Evolutionary conservation across 1,284 basidiomycete genomes (phyloP), one percentile per base, ranked within the genome.

Genomic region (Coniferiporia weirii): DNA sequence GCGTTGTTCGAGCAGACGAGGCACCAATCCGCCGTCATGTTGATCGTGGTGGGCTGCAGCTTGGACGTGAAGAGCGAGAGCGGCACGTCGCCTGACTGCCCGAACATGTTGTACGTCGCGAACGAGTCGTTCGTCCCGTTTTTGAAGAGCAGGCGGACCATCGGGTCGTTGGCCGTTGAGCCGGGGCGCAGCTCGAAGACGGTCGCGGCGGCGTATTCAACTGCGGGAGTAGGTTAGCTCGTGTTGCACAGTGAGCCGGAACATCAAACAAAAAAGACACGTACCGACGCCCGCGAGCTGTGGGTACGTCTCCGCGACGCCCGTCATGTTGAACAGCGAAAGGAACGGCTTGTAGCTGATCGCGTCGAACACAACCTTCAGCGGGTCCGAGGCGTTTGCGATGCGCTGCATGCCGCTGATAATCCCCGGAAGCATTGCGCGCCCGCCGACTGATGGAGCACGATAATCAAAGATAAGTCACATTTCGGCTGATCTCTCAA

Each of bases 131-230:
- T 66, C 0, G 81, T 76, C 5, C 75, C 79, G 64, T 82, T 82
- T 65, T 90, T 76, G 75, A 90, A 85, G 63, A 76, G 75, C 69
- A 88, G 80, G 4, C 78, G 79, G 52, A 77, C 73, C 67, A 84
- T 74, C 76, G 68, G 59, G 53, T 65, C 67, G 34, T 56, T 40
- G 22, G 66, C 45, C 8, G 65, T 57, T 54, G 69, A 56, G 56
- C 67, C 40, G 65, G 66, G 64, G 60, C 67, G 70, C 20, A 81
- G 61, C 64, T 81, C 79, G 56, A 79, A 72, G 0, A 75, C 68
- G 40, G 74, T 66, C 1, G 68, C 70, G 0, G 75, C 74, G 1
- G 80, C 79, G 63, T 81, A 81, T 65, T 80, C 73, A 64, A 78
- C 75, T 67, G 67, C 35, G 13, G 32, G 13, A 8, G 12, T 13